These are phyloP conservation scores for Cucumis melo DNA, from an alignment of 306 rosid genomes.

Conservation along the genomic window DNA sequence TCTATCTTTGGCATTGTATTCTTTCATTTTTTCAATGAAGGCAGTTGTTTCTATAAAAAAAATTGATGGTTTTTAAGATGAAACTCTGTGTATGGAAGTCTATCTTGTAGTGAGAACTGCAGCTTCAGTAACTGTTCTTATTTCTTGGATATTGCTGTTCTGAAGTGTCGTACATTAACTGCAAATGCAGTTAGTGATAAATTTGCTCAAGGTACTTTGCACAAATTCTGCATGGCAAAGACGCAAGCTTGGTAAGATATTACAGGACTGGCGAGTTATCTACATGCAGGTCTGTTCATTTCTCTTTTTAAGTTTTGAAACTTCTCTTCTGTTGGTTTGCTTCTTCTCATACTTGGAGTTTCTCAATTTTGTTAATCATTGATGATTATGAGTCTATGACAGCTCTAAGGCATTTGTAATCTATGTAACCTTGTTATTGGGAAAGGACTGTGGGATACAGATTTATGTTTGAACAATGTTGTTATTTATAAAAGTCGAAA, in stretches of 20 bases:
- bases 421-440: neutral
- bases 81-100: neutral
- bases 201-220: constrained; percentile 73
- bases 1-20: too few species aligned
- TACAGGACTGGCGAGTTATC: constrained; percentile 91
- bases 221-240: constrained; percentile 96
- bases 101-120: neutral
- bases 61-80: neutral
- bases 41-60: too few species aligned
- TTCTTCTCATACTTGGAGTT: neutral
- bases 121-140: neutral
- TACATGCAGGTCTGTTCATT: constrained; percentile 57
- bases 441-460: neutral
- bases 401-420: neutral
- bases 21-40: too few species aligned
- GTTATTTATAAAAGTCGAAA: neutral
- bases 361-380: neutral
- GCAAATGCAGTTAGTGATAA: constrained; percentile 58
- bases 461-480: neutral
- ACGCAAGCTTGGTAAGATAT: constrained; percentile 92
- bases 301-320: neutral
- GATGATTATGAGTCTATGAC: neutral
- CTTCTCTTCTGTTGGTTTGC: constrained; percentile 9
- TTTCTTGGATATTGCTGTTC: constrained; percentile 5
- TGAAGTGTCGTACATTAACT: constrained; percentile 12